Evolutionary conservation across 108 stramenopile species (phyloP), one percentile per base, ranked within the genome.

Genomic region (Stephanodiscus triporus): DNA sequence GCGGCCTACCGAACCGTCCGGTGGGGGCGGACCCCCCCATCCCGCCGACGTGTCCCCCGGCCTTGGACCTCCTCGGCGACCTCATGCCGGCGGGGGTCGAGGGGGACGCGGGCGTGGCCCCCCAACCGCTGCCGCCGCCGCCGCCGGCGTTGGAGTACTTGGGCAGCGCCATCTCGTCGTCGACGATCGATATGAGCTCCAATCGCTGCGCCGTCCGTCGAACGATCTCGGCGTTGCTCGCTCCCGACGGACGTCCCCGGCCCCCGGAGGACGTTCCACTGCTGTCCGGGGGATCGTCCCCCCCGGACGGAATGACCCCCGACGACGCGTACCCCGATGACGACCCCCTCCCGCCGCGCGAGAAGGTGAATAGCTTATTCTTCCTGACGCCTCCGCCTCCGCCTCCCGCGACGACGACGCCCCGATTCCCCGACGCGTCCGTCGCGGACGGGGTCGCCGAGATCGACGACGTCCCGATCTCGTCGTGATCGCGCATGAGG

Each of bases 101-200:
- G 37, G 63, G 64, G 23, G 63, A 36, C 58, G 37, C 42, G 22
- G 70, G 29, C 47, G 36, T 22, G n/a, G n/a, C n/a, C 47, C 74
- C 22, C 6, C 66, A 7, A 5, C 32, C 32, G 32, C 45, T 7
- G 36, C 42, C 71, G 13, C 60, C 50, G 7, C 36, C 65, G 19
- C 8, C 73, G 5, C 34, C 17, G 26, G 49, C n/a, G 16, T 34
- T 24, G 11, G 55, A 51, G 66, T 80, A 80, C 26, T 13, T 63
- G 19, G 80, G 80, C 32, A 80, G 55, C 19, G 67, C 20, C 80
- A 80, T 80, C 4, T 80, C 80, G 20, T 80, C 80, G 37, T 80
- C 80, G 1, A 53, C 80, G 1, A 80, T 36, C 16, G 80, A 80
- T 0, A 80, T 48, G n/a, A 80, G 53, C n/a, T 80, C 80, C 62